Percentiles rank a stretch among this genome's conserved stretches.
phyloP scores from a whole-genome alignment of 352 stramenopile species.

The Globisporangium megalacanthum region DNA sequence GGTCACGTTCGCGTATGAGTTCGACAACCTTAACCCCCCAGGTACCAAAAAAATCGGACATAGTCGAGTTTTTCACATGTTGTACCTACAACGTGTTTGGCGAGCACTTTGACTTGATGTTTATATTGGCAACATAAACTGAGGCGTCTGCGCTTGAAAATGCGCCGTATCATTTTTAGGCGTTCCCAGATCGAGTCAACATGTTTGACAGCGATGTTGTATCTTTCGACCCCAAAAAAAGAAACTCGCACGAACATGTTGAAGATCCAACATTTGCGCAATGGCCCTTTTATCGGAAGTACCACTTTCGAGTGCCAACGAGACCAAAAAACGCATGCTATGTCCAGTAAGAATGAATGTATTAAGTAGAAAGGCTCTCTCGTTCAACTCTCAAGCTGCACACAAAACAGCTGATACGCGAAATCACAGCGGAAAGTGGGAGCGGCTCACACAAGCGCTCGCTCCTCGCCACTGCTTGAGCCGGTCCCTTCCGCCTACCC shows the following conservation, averaged over 20 bases:
- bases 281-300: not conserved
- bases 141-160: not conserved
- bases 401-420: not conserved
- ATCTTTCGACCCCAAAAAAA: not conserved
- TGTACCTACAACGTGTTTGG: not conserved
- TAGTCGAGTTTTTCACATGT: not conserved
- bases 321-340: not conserved
- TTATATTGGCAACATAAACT: not conserved
- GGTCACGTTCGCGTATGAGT: slow-evolving; percentile 9
- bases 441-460: not conserved
- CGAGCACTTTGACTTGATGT: not conserved
- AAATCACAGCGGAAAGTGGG: not conserved
- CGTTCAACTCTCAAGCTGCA: not conserved
- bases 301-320: not conserved
- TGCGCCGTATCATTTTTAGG: not conserved
- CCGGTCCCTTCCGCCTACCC: not conserved
- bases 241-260: not conserved
- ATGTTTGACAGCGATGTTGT: too few relatives aligned
- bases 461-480: not conserved
- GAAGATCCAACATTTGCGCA: not conserved
- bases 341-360: not conserved
- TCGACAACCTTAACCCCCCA: slow-evolving; percentile 15
- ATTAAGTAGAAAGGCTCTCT: not conserved
- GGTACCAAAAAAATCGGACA: not conserved
- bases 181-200: not conserved